Conservation (phyloP, 495 filamentous ascomycete genomes). For the Tuber umbilicatum region DNA sequence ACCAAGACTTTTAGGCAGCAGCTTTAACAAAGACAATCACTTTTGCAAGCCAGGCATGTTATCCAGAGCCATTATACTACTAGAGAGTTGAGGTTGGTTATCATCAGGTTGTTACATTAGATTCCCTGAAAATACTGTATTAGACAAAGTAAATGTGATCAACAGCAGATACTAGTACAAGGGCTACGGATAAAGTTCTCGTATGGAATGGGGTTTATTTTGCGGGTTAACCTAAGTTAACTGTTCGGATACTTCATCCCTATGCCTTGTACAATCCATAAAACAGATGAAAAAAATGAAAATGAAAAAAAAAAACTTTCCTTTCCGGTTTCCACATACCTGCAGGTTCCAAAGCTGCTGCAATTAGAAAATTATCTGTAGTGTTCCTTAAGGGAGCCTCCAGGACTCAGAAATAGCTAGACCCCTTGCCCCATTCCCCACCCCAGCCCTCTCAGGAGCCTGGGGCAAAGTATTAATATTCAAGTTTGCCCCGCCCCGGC, state of each 20-base stretch:
- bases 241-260: too few species aligned
- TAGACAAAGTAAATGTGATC: not conserved
- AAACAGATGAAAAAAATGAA: not conserved
- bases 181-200: too few species aligned
- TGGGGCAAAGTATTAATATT: too few species aligned
- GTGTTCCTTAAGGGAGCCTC: too few species aligned
- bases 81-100: not conserved
- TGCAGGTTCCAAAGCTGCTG: not conserved
- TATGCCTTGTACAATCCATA: not conserved
- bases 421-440: too few species aligned
- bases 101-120: not conserved
- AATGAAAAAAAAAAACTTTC: not conserved
- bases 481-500: too few species aligned
- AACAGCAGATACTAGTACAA: not conserved
- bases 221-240: too few species aligned
- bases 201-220: too few species aligned
- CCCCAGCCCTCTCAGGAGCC: too few species aligned
- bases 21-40: too few species aligned
- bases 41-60: not conserved
- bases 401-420: too few species aligned
- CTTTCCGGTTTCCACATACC: not conserved
- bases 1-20: too few species aligned
- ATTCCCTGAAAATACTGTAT: not conserved
- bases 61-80: not conserved
- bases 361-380: not conserved